Conservation (phyloP, 83 land plant genomes). For the Picea abies region DNA sequence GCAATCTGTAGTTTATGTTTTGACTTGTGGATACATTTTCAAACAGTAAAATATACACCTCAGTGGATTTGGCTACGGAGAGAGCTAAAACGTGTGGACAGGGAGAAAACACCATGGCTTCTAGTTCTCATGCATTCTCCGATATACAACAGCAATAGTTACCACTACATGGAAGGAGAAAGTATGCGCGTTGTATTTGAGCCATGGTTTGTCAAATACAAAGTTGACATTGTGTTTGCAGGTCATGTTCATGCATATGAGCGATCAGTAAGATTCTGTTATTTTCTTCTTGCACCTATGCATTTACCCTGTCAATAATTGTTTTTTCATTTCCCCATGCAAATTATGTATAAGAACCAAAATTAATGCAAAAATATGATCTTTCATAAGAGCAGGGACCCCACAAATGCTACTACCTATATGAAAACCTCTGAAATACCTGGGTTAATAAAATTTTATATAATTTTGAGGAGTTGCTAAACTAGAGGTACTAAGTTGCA, state of each 20-base stretch:
- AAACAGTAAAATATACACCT: slow-evolving; percentile 73
- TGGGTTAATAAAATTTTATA: too few species aligned
- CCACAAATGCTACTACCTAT: too few species aligned
- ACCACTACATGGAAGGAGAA: slow-evolving; percentile 90
- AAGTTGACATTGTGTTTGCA: slow-evolving; percentile 78
- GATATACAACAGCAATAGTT: slow-evolving; percentile 66
- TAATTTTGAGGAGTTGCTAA: too few species aligned
- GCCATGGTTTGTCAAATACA: slow-evolving; percentile 54
- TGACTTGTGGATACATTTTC: background rate
- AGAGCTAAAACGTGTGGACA: slow-evolving; percentile 57
- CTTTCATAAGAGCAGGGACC: too few species aligned
- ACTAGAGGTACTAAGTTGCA: too few species aligned
- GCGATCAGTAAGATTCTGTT: slow-evolving; percentile 57
- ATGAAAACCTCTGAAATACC: too few species aligned
- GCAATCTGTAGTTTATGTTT: too few species aligned
- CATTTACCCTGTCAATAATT: background rate
- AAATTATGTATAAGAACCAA: too few species aligned
- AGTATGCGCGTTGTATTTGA: slow-evolving; percentile 78
- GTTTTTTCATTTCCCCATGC: too few species aligned
- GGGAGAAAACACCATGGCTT: slow-evolving; percentile 82
- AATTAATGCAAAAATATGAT: too few species aligned
- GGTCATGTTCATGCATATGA: slow-evolving; percentile 95
- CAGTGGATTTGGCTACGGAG: slow-evolving; percentile 71
- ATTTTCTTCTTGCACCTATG: background rate
- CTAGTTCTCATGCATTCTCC: slow-evolving; percentile 85